Conservation (phyloP, 1,284 basidiomycete species). For the Moesziomyces parantarcticus region DNA sequence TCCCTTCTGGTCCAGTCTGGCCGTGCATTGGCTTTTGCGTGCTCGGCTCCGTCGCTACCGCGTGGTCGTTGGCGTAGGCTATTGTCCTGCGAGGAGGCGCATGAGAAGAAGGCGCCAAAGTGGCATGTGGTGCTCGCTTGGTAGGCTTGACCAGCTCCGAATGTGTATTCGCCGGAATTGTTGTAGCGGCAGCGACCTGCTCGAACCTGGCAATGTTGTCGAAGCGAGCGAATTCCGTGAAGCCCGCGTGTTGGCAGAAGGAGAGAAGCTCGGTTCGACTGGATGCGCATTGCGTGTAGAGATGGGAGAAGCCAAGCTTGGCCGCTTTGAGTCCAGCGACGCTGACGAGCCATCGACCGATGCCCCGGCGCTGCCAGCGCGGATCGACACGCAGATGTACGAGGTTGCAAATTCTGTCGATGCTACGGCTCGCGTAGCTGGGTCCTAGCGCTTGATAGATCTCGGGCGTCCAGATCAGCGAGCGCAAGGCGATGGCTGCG, state of each 20-base stretch:
- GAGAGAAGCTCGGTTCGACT: constrained; percentile 13
- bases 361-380: constrained; percentile 29
- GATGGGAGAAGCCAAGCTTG: constrained; percentile 39
- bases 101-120: background rate
- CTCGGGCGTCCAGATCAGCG: constrained; percentile 48
- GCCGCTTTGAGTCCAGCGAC: constrained; percentile 39
- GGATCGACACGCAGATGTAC: constrained; percentile 30
- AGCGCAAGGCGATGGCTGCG: constrained; percentile 40
- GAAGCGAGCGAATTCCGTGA: constrained; percentile 33
- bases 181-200: constrained; percentile 6
- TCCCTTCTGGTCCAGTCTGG: background rate
- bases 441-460: constrained; percentile 44
- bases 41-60: background rate
- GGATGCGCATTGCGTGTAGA: constrained; percentile 33
- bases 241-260: constrained; percentile 28
- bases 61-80: background rate
- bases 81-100: background rate
- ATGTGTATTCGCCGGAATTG: background rate
- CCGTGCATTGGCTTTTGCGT: background rate
- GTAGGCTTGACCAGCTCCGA: background rate
- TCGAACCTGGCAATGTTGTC: constrained; percentile 30
- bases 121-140: background rate
- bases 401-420: constrained; percentile 44
- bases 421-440: constrained; percentile 45
- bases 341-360: constrained; percentile 43